Evolutionary conservation across 192 early-diverging fungal genomes (phyloP), one percentile per base, ranked within the genome.

Genomic region (Dissophora ornata): DNA sequence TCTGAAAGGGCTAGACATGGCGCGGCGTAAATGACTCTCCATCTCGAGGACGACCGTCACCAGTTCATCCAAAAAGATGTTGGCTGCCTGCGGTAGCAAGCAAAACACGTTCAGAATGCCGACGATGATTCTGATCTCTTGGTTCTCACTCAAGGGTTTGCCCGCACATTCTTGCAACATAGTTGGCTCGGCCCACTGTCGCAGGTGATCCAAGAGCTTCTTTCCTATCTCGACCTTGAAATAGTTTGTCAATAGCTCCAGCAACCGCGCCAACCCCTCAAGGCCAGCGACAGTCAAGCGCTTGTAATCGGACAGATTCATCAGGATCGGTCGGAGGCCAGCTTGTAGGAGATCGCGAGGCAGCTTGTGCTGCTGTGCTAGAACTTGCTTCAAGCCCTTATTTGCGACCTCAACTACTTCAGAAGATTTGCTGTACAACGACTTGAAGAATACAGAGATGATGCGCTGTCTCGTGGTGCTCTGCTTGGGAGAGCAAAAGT

Each of bases 191-290:
- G 96, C 95, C 96, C 96, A 98, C 53, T 92, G 88, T 26, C 90
- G 88, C 58, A 99, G 81, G 78, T 99, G 98, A 74, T 99, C 97
- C 22, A 99, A 73, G 15, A 99, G 84, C 84, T 97, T 97, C 59
- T 92, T 93, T n/a, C 98, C 97, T 38, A 99, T 97, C 69, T 99
- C 96, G 12, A 95, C 93, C 70, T 97, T 99, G 83, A 99, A 99
- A 78, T 98, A 99, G 79, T 94, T 98, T 24, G 94, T 96, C 59
- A 99, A 73, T 0, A 99, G 84, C 75, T 97, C 92, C 15, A 99
- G 78, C 45, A 99, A 80, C 4, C 97, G 91, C 4, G 96, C 96
- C 33, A 99, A 81, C 1, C 97, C 97, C 49, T 99, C 98, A 16
- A 99, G 78, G 29, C 93, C 95, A 25, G 92, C 86, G 13, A 99